Evolutionary conservation across 192 early-diverging fungal species (phyloP).

Genomic region (Rhizoclosmatium sp.): DNA sequence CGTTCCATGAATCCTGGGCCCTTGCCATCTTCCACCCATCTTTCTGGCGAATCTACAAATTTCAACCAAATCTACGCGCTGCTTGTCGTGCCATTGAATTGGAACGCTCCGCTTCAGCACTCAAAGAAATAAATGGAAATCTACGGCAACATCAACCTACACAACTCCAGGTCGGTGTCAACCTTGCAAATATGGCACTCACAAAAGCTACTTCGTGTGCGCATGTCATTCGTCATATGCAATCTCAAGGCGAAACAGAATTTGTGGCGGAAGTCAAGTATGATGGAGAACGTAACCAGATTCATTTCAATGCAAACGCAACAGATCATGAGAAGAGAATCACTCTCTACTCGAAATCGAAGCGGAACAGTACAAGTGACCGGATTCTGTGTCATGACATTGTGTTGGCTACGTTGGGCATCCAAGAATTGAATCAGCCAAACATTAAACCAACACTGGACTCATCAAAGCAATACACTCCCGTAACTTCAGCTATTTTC

Average conservation of each 20-base stretch:
- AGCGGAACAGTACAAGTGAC: slow-evolving; percentile 28
- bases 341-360: slow-evolving; percentile 26
- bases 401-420: slow-evolving; percentile 7
- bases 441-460: neutral
- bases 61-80: slow-evolving; percentile 10
- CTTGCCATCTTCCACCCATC: neutral
- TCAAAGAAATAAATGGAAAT: neutral
- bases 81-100: slow-evolving; percentile 20
- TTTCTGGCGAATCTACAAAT: slow-evolving; percentile 17
- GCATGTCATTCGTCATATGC: slow-evolving; percentile 27
- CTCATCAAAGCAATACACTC: neutral
- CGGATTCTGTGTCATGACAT: slow-evolving; percentile 31
- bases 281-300: slow-evolving; percentile 33
- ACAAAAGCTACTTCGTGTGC: slow-evolving; percentile 31
- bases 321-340: neutral
- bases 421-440: neutral
- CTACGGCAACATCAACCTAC: neutral
- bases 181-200: slow-evolving; percentile 30
- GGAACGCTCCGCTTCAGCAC: neutral
- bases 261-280: slow-evolving; percentile 35
- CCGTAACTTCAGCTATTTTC: slow-evolving; percentile 16
- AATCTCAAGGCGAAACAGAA: neutral
- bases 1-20: slow-evolving; percentile 17
- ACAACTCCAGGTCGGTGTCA: neutral
- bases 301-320: slow-evolving; percentile 1